Percentiles rank a stretch among this genome's conserved stretches.
Conservation (phyloP, 2,329 filamentous ascomycete genomes). For the Didymella pomorum region DNA sequence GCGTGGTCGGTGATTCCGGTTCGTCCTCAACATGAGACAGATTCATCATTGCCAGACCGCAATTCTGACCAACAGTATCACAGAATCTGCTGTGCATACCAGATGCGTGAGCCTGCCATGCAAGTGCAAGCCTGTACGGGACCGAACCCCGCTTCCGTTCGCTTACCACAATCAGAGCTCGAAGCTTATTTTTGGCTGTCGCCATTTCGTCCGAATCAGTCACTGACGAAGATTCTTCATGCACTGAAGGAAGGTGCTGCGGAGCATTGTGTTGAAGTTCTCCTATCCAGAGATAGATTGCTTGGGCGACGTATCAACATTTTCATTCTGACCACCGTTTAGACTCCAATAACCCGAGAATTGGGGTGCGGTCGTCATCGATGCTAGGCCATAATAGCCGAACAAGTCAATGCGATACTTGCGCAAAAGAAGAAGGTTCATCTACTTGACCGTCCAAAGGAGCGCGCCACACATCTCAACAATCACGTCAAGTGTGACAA, state of each 20-base stretch:
- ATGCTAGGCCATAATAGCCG: neutral
- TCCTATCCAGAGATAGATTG: constrained; percentile 4
- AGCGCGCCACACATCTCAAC: constrained; percentile 36
- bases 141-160: constrained; percentile 21
- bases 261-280: constrained; percentile 12
- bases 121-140: constrained; percentile 17
- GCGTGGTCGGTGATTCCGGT: constrained; percentile 10
- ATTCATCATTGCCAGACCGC: constrained; percentile 18
- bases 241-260: constrained; percentile 12
- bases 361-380: constrained; percentile 1
- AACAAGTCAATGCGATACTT: constrained; percentile 5
- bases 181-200: constrained; percentile 36
- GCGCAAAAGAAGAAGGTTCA: constrained; percentile 14
- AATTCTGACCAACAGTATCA: constrained; percentile 29
- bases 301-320: constrained; percentile 14
- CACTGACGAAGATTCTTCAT: neutral
- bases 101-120: constrained; percentile 29
- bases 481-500: constrained; percentile 29
- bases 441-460: constrained; percentile 9
- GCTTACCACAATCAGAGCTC: constrained; percentile 29
- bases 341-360: constrained; percentile 1
- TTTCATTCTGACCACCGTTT: constrained; percentile 2
- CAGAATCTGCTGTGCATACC: constrained; percentile 32
- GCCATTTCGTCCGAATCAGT: constrained; percentile 18
- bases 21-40: constrained; percentile 30